Base-by-base conservation (phyloP, 1,139 yeast genomes). In the Protomyces macrosporus region DNA sequence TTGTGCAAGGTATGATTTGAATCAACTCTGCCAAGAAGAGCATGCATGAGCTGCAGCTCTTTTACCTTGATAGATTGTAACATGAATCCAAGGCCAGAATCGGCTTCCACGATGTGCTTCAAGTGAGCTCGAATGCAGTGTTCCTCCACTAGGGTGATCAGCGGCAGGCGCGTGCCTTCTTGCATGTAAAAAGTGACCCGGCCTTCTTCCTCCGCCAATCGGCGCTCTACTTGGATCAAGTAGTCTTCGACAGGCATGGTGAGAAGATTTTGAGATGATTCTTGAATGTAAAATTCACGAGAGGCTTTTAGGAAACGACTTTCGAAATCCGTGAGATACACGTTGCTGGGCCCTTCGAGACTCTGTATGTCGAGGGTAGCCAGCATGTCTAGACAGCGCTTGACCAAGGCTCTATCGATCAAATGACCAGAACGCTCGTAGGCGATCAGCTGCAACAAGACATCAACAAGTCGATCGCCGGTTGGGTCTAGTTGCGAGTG, bases 351-450 rank as follows among this genome's bases (percentile, higher is more conserved):
- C 48, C 53, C 63, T 10, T 52, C 45, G 5, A 52, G 35, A 35
- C 56, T 58, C 10, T 23, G 16, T 32, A 39, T 50, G 36, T 75
- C 77, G 53, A 81, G 75, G 33, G 81, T 82, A 70, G 88, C 95
- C 72, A 90, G 81, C 91, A 91, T 88, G 60, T 79, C 79, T 9
- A 90, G 81, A 7, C 85, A 74, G 40, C 86, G 80, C 68, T 85
- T 83, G 60, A 89, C 79, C 52, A 83, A 76, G 74, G 82, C 80
- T 45, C 83, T 81, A 64, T 88, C 88, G 45, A 87, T 81, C 14
- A 82, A 80, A 45, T 80, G 76, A 1, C 88, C 90, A 56, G 78
- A 77, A 68, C 97, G 78, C 70, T 83, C 87, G 45, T 77, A 77
- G 35, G 82, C 79, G 53, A 88, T 81, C 69, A 86, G 87, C 3